These are phyloP conservation scores for Globisporangium nunn DNA, from an alignment of 352 stramenopile species.

Conservation along the genomic window DNA sequence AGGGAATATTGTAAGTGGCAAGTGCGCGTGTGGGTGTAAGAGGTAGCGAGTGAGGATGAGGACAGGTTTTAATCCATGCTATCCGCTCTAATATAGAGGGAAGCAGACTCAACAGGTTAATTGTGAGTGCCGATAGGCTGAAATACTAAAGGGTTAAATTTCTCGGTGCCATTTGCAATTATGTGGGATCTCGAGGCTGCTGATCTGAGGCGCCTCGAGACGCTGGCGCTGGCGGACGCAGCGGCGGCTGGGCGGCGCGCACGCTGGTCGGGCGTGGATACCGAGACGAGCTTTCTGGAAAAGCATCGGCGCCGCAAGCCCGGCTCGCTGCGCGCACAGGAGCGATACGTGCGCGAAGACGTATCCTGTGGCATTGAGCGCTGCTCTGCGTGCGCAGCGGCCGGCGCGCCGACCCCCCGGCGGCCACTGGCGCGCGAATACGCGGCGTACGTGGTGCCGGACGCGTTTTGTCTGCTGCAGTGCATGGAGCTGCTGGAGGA, in stretches of 20 bases:
- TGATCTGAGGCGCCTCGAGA: constrained; percentile 19
- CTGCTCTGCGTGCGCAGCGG: constrained; percentile 37
- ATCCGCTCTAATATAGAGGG: too few species aligned
- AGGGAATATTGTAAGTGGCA: too few species aligned
- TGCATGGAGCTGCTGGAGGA: constrained; percentile 76
- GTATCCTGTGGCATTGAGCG: constrained; percentile 55
- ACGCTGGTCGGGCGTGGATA: constrained; percentile 47
- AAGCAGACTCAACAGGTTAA: too few species aligned
- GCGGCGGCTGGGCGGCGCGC: constrained; percentile 6
- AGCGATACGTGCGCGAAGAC: constrained; percentile 68
- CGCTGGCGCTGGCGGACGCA: constrained; percentile 13
- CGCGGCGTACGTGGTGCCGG: constrained; percentile 59
- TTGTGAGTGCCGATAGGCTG: too few species aligned
- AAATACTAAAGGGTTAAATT: too few species aligned
- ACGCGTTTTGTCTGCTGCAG: constrained; percentile 61
- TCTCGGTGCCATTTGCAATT: too few species aligned
- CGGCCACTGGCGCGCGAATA: constrained; percentile 27
- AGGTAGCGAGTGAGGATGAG: too few species aligned
- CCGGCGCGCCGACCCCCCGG: constrained; percentile 12
- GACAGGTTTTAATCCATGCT: too few species aligned
- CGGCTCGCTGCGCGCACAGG: constrained; percentile 54
- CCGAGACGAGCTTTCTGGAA: constrained; percentile 63
- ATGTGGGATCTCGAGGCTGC: constrained; percentile 23
- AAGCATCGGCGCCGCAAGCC: constrained; percentile 68
- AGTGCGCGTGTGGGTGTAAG: too few species aligned